phyloP scores from a whole-genome alignment of 768 basidiomycete genomes.

The Rhodotorula paludigena region DNA sequence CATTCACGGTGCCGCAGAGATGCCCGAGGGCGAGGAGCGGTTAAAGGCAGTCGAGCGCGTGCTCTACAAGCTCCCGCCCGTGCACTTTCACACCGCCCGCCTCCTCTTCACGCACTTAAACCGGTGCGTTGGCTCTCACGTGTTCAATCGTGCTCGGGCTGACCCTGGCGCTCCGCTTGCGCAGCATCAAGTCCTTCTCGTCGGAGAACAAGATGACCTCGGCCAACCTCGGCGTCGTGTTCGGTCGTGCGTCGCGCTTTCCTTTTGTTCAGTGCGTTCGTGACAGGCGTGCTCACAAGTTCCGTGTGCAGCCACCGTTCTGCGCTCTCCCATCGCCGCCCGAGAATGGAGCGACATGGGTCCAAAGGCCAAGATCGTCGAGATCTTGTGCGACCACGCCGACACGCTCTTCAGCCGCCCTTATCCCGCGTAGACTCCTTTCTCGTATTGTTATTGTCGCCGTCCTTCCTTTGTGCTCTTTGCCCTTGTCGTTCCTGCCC shows the following conservation, averaged over 20 bases:
- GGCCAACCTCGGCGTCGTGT: conserved; percentile 91
- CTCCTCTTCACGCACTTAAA: conserved; percentile 80
- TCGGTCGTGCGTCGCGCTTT: conserved; percentile 72
- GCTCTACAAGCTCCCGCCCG: conserved; percentile 70
- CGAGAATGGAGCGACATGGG: conserved; percentile 98
- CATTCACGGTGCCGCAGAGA: conserved; percentile 8
- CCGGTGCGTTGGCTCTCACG: conserved; percentile 55
- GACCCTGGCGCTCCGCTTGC: neutral
- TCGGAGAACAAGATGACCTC: conserved; percentile 87
- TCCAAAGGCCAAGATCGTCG: conserved; percentile 83
- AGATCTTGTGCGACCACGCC: conserved; percentile 84
- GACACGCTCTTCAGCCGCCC: conserved; percentile 21
- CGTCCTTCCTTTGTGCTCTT: too few relatives aligned
- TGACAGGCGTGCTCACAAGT: conserved; percentile 1
- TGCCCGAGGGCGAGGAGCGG: conserved; percentile 35
- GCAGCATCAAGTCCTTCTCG: conserved; percentile 60
- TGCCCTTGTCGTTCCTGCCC: too few relatives aligned
- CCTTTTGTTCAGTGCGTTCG: neutral
- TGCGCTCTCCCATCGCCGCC: conserved; percentile 77
- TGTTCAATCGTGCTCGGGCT: neutral
- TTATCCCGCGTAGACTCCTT: too few relatives aligned
- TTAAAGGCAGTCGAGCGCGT: conserved; percentile 58
- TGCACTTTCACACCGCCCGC: conserved; percentile 80
- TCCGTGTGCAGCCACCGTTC: conserved; percentile 68
- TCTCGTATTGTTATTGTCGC: too few relatives aligned